Conservation (phyloP, 2,329 filamentous ascomycete genomes). For the Paraconiothyrium sp. region DNA sequence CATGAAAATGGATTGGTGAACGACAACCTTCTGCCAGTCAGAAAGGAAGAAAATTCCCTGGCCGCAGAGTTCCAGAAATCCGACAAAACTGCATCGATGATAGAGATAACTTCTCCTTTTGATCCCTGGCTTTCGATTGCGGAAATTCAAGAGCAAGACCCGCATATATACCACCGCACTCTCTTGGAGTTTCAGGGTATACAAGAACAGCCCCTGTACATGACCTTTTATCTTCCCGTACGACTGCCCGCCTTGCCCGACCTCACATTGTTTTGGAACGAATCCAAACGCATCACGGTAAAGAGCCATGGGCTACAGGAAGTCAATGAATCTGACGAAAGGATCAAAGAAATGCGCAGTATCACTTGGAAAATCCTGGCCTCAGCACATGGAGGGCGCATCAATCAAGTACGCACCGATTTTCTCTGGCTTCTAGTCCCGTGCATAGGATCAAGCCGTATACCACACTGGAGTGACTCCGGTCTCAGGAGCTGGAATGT, state of each 20-base stretch:
- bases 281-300: constrained; percentile 32
- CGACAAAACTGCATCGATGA: constrained; percentile 37
- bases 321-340: constrained; percentile 22
- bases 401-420: constrained; percentile 35
- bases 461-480: too few species aligned
- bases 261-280: constrained; percentile 44
- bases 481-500: constrained; percentile 28
- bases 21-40: constrained; percentile 76
- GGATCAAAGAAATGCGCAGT: constrained; percentile 30
- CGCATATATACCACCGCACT: constrained; percentile 30
- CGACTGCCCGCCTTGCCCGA: constrained; percentile 30
- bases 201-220: constrained; percentile 26
- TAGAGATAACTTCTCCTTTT: constrained; percentile 33
- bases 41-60: constrained; percentile 31
- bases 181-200: constrained; percentile 26
- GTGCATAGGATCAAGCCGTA: constrained; percentile 20
- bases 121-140: constrained; percentile 44
- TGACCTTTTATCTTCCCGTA: constrained; percentile 35
- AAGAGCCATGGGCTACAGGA: constrained; percentile 24
- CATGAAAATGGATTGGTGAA: constrained; percentile 77
- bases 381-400: constrained; percentile 31
- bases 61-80: constrained; percentile 35
- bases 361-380: constrained; percentile 40
- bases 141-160: constrained; percentile 22
- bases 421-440: constrained; percentile 44